Evolutionary conservation across 257 asterid genomes (phyloP), one percentile per base, ranked within the genome.

Genomic region (Solanum pinnatisectum): DNA sequence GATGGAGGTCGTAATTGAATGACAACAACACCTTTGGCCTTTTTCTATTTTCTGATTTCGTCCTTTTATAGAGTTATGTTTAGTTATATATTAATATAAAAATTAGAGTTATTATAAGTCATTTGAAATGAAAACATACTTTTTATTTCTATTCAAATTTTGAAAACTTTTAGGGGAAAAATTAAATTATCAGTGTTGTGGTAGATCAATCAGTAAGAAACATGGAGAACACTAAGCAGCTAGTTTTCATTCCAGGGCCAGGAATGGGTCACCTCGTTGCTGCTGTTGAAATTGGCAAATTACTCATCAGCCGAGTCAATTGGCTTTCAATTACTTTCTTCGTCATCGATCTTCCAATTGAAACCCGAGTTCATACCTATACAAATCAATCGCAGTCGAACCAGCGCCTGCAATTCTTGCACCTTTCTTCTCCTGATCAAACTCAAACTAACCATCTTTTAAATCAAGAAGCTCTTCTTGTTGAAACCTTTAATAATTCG

Each of bases 251-350:
- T 84, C 93, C 94, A 7, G 91, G 92, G 3, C 93, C 93, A 14
- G 94, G 93, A 6, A 72, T 92, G 85, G 91, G 94, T 18, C 94
- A 92, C 87, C 87, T 92, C 2, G 88, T 73, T 79, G 39, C 94
- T 63, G 92, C 94, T 67, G 89, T 92, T 15, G 93, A 92, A 88
- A 40, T 87, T 37, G 93, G 88, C 22, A 91, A 90, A 40, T 91
- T 70, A 46, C 83, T 92, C 49, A 44, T 79, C 32, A 56, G 25
- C 14, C 85, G 89, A 22, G 88, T 77, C 22, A 3, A 70, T 8
- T 87, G 85, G 23, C 87, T 91, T 15, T 91, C 92, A 7, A 83
- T 92, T 36, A 90, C 89, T 1, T 90, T 39, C 89, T 92, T 92
- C 63, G 89, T 92, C 84, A 78, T 90, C 22, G 85, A 87, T 18